phyloP scores from a whole-genome alignment of 768 basidiomycete species.

The Boletus speciosus region DNA sequence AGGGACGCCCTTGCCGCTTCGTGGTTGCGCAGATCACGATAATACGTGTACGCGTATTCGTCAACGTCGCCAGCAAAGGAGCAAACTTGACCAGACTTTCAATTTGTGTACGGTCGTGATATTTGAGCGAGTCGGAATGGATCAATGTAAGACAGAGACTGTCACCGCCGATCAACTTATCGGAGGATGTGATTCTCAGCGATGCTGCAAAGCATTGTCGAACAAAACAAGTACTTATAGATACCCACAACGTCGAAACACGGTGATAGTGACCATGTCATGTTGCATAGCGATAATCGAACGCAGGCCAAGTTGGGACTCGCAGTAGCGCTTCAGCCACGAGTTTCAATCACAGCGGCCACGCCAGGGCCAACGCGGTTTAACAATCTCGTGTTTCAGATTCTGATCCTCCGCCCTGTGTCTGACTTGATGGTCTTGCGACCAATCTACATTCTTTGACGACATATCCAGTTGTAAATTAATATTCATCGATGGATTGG shows the following conservation, averaged over 20 bases:
- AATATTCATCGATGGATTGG: neutral
- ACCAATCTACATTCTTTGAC: neutral
- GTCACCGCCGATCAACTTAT: too few relatives aligned
- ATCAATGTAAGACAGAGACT: too few relatives aligned
- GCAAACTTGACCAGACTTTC: too few relatives aligned
- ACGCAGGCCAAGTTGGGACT: too few relatives aligned
- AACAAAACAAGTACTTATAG: too few relatives aligned
- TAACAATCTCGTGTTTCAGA: neutral
- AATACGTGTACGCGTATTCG: neutral
- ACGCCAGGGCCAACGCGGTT: neutral
- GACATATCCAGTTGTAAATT: too few relatives aligned
- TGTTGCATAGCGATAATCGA: neutral
- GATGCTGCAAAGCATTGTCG: too few relatives aligned
- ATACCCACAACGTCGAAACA: neutral
- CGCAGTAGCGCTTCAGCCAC: too few relatives aligned
- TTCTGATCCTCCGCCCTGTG: neutral
- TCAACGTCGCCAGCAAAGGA: neutral
- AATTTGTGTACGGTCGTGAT: neutral
- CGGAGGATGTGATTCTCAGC: too few relatives aligned
- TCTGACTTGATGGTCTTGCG: neutral
- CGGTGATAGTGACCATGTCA: neutral
- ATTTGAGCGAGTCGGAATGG: neutral
- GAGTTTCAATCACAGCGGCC: too few relatives aligned
- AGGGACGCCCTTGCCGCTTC: too few relatives aligned
- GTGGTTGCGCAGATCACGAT: neutral